These are phyloP conservation scores for Pseudogymnoascus destructans DNA, from an alignment of 2,329 filamentous ascomycete genomes.

Conservation along the genomic window DNA sequence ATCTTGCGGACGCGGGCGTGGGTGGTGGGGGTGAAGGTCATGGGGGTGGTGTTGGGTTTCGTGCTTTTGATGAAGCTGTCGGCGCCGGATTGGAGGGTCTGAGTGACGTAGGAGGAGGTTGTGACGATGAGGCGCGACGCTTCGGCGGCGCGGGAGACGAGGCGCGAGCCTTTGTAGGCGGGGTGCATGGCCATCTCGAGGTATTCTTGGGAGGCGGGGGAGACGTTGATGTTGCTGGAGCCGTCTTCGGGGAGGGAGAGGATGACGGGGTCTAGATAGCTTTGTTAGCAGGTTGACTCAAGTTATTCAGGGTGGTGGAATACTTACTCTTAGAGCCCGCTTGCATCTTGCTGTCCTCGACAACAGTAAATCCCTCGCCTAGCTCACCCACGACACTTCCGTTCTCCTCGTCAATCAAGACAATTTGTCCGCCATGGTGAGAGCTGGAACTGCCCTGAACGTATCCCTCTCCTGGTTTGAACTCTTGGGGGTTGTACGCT, in stretches of 20 bases:
- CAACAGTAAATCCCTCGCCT: constrained; percentile 64
- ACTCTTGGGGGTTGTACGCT: constrained; percentile 71
- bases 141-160: constrained; percentile 76
- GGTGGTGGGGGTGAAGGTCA: constrained; percentile 77
- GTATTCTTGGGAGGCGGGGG: constrained; percentile 56
- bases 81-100: constrained; percentile 63
- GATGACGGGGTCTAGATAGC: constrained; percentile 56
- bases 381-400: constrained; percentile 91
- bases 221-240: constrained; percentile 51
- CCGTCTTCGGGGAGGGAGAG: constrained; percentile 60
- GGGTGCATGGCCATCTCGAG: constrained; percentile 71
- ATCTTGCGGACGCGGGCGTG: constrained; percentile 79
- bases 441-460: constrained; percentile 47
- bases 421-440: constrained; percentile 59
- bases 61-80: constrained; percentile 70
- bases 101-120: constrained; percentile 65
- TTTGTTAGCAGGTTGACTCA: constrained; percentile 5
- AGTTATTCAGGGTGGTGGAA: background rate
- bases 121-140: constrained; percentile 90
- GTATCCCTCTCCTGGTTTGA: constrained; percentile 68
- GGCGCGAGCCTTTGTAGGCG: constrained; percentile 74
- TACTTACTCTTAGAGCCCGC: constrained; percentile 76
- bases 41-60: constrained; percentile 62
- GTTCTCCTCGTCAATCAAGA: constrained; percentile 89
- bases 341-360: constrained; percentile 63